Evolutionary conservation across 129 eudicot genomes (phyloP).

Genomic region (Helianthus tuberosus): DNA sequence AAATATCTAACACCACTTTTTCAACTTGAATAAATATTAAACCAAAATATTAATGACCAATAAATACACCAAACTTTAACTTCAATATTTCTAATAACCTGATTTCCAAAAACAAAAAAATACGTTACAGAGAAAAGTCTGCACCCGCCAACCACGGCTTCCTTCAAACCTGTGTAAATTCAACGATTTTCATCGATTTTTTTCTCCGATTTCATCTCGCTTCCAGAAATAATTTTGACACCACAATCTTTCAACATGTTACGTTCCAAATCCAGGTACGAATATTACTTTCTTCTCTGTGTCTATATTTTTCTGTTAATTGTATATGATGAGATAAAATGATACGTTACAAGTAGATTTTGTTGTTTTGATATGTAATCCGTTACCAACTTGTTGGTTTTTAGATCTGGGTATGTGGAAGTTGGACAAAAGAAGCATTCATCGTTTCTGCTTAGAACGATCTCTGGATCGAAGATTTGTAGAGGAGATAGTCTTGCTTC

Average conservation of each 20-base stretch:
- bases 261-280: constrained; percentile 75
- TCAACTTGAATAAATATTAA: no score
- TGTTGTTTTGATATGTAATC: neutral
- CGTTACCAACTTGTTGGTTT: constrained; percentile 3
- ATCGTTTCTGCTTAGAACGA: constrained; percentile 44
- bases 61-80: no score
- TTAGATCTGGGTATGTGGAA: constrained; percentile 63
- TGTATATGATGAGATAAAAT: neutral
- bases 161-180: constrained; percentile 32
- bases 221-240: constrained; percentile 39
- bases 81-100: no score
- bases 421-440: constrained; percentile 47
- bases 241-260: constrained; percentile 38
- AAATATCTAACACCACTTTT: no score
- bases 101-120: neutral
- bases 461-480: constrained; percentile 60
- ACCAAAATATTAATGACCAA: no score
- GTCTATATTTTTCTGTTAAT: neutral
- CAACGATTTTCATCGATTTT: neutral
- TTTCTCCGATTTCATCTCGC: constrained; percentile 31
- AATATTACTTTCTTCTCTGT: neutral
- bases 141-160: constrained; percentile 71
- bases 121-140: neutral
- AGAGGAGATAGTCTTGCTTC: constrained; percentile 60
- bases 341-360: constrained; percentile 28